phyloP scores from a whole-genome alignment of 805 yeast species.

The Ogataea glucozyma region DNA sequence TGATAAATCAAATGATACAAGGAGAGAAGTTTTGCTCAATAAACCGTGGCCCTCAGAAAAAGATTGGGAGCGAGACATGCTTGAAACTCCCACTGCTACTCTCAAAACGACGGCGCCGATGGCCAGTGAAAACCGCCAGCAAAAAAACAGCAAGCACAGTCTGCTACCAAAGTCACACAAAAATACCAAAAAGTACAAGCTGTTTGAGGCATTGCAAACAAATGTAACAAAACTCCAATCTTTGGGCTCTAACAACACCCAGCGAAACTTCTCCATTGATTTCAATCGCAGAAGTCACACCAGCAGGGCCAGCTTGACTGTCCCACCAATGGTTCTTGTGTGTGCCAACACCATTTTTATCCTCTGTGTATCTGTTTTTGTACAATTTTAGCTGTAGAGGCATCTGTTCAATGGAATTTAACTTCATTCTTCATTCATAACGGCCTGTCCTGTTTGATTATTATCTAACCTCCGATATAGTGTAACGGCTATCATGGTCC shows the following conservation, averaged over 20 bases:
- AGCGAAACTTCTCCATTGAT: constrained; percentile 3
- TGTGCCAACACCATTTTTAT: constrained; percentile 1
- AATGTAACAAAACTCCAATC: neutral
- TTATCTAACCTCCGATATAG: constrained; percentile 58
- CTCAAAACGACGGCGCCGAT: neutral
- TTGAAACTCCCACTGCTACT: constrained; percentile 4
- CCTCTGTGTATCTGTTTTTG: constrained; percentile 1
- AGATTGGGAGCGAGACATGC: constrained; percentile 25
- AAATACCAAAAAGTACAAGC: constrained; percentile 4
- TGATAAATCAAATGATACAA: constrained; percentile 10
- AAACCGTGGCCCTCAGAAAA: constrained; percentile 24
- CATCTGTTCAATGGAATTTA: no score
- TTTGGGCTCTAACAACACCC: neutral
- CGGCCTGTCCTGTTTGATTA: no score
- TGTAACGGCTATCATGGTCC: constrained; percentile 84
- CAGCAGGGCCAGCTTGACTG: constrained; percentile 1
- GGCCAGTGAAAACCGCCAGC: neutral
- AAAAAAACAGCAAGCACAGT: neutral
- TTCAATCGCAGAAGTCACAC: constrained; percentile 6
- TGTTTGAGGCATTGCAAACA: constrained; percentile 1
- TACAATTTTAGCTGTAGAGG: constrained; percentile 3
- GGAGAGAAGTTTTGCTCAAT: constrained; percentile 7
- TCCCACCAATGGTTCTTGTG: neutral
- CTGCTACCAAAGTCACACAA: neutral
- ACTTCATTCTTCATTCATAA: no score